Conservation (phyloP, 768 basidiomycete genomes). For the Hypsizygus marmoreus region DNA sequence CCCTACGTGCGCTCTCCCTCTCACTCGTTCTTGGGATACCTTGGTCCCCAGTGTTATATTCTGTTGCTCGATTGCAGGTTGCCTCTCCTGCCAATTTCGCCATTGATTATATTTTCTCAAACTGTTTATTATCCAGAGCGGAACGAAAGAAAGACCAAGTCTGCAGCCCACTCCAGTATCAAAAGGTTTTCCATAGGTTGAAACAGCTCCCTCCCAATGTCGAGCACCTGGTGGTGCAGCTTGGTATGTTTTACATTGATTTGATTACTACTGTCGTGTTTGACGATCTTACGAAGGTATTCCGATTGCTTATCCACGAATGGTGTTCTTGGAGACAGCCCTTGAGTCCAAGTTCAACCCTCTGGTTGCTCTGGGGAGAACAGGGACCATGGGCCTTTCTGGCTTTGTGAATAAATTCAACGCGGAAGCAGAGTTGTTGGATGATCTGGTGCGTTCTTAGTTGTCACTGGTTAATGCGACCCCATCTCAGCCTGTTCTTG, state of each 20-base stretch:
- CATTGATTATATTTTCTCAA: not conserved
- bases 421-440: conserved; percentile 88
- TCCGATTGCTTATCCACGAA: conserved; percentile 89
- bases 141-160: conserved; percentile 85
- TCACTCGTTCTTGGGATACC: conserved; percentile 78
- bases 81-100: conserved; percentile 8
- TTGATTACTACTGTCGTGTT: not conserved
- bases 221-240: conserved; percentile 82
- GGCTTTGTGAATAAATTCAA: conserved; percentile 92
- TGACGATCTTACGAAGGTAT: conserved; percentile 45
- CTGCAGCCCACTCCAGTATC: conserved; percentile 74
- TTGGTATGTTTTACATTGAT: conserved; percentile 49
- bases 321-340: conserved; percentile 83
- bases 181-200: conserved; percentile 67
- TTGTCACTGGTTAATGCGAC: no score
- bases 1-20: conserved; percentile 79
- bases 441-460: conserved; percentile 73
- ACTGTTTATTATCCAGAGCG: conserved; percentile 48
- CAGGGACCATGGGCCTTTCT: conserved; percentile 65
- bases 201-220: conserved; percentile 59
- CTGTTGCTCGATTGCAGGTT: conserved; percentile 81
- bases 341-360: conserved; percentile 87
- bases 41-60: conserved; percentile 78
- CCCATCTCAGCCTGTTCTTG: no score
- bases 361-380: conserved; percentile 70